phyloP scores from a whole-genome alignment of 2,329 filamentous ascomycete genomes.

The Alternaria sp. region DNA sequence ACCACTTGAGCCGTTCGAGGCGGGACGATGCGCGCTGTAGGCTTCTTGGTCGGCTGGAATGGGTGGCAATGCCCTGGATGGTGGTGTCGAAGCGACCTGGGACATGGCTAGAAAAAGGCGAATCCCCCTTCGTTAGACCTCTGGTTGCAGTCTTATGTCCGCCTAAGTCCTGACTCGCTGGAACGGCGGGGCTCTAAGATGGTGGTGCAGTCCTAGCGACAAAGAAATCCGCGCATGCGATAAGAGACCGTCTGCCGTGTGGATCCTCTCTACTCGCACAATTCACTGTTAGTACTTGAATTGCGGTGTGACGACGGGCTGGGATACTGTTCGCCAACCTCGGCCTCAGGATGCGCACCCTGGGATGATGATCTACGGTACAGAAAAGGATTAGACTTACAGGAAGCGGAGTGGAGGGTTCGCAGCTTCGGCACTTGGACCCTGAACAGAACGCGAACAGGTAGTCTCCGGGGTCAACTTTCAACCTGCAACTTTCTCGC shows the following conservation, averaged over 20 bases:
- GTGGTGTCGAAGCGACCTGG: constrained; percentile 28
- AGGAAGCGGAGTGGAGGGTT: constrained; percentile 14
- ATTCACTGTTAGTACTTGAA: constrained; percentile 18
- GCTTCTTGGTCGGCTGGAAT: constrained; percentile 27
- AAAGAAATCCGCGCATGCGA: neutral
- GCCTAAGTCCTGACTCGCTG: constrained; percentile 22
- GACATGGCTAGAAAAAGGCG: constrained; percentile 32
- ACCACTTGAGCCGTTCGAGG: constrained; percentile 27
- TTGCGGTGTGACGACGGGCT: constrained; percentile 18
- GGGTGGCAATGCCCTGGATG: constrained; percentile 34
- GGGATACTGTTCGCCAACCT: constrained; percentile 9
- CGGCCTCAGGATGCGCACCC: constrained; percentile 23
- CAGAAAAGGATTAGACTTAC: constrained; percentile 23
- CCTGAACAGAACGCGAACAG: neutral
- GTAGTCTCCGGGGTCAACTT: neutral
- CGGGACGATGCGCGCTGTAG: constrained; percentile 11
- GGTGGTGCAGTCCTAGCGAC: constrained; percentile 5
- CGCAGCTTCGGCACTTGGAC: constrained; percentile 5
- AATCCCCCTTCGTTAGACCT: constrained; percentile 4
- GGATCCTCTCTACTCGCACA: neutral
- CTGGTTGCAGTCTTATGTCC: constrained; percentile 13
- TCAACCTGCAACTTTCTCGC: neutral
- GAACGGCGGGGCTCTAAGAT: constrained; percentile 15
- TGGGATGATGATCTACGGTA: constrained; percentile 20
- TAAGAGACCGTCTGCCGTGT: neutral